Evolutionary conservation across 768 basidiomycete genomes (phyloP), one percentile per base, ranked within the genome.

Genomic region (Suillus hirtellus): DNA sequence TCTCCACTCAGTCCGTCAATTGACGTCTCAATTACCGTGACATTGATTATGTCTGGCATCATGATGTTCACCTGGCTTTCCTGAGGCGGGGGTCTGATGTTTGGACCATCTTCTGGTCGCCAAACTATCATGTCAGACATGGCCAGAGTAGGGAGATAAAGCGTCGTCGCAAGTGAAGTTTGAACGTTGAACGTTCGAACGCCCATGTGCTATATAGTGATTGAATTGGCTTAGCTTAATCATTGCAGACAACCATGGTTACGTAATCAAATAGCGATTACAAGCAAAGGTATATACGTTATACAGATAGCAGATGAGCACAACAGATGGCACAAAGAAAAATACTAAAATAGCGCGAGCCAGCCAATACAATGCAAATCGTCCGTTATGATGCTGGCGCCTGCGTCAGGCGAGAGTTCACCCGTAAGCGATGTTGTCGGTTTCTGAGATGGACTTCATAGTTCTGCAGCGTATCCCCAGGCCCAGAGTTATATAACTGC

Each of bases 401-500:
- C 56, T 42, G 56, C 42, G 56, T 43, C 56, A 71, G 17, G 47
- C 92, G 88, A 27, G 84, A 82, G 68, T 85, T 86, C 38, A 94
- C 92, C 60, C 87, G 84, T 66, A 84, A 81, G 44, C 92, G 86
- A 75, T 95, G 93, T 71, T 85, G 83, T 58, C 91, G 85, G 69
- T 95, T 94, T 79, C 87, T 89, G 60, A 99, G 78, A 78, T 99
- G 96, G 12, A 97, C 90, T 72, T 95, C 92, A 68, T 95, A 99
- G 73, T 98, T 97, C 31, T 84, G 81, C 56, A 98, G 76, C 12
- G 92, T 92, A 76, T 96, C 89, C 9, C 84, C 89, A 12, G 93
- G 93, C 53, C 96, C 96, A 52, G 95, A 88, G 69, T 90, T 93
- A 81, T 97, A 99, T 63, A 97, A 75, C 89, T 95, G 69, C 49